Evolutionary conservation across 108 stramenopile genomes (phyloP), one percentile per base, ranked within the genome.

Genomic region (Stephanodiscus minutulus): DNA sequence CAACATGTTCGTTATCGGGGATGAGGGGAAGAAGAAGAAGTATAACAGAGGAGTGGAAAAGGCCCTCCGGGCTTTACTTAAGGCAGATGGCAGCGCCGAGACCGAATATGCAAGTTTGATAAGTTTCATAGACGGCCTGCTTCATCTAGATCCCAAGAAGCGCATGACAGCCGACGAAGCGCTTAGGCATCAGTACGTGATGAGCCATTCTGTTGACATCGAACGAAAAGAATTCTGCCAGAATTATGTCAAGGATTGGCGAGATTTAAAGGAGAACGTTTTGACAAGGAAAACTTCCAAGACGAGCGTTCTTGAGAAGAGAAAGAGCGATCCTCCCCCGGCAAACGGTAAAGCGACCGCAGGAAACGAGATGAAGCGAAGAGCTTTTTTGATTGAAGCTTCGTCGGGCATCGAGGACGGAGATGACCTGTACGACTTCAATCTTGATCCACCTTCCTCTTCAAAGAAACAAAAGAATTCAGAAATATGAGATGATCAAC

Each of bases 61-160:
- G 72, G 93, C 91, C n/a, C 57, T 94, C 2, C 67, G 74, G 18
- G 58, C 72, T 36, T 81, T 94, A 81, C 72, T 95, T 29, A 87
- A 82, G 58, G n/a, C 62, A 28, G 47, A 55, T 25, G 60, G 43
- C 15, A 66, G 31, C 27, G 64, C 33, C 17, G 82, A 85, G 20
- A 76, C 70, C 27, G 83, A 83, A 8, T 85, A 83, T 70, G 44
- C 70, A 18, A 76, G 73, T n/a, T 84, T 89, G 20, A 82, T 94
- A 22, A 83, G 86, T 61, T 81, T 95, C 29, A 73, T 95, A 11
- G 86, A 82, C 33, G 63, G 72, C 15, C 82, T 95, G 83, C 82
- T 95, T 13, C 88, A 87, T 57, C 83, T 95, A 50, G 91, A 95
- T 54, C 94, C 94, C 10, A 82, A 73, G 47, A 62, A 88, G 52